These are phyloP conservation scores for Phytophthora fragariaefolia DNA, from an alignment of 352 stramenopile genomes.

Conservation along the genomic window DNA sequence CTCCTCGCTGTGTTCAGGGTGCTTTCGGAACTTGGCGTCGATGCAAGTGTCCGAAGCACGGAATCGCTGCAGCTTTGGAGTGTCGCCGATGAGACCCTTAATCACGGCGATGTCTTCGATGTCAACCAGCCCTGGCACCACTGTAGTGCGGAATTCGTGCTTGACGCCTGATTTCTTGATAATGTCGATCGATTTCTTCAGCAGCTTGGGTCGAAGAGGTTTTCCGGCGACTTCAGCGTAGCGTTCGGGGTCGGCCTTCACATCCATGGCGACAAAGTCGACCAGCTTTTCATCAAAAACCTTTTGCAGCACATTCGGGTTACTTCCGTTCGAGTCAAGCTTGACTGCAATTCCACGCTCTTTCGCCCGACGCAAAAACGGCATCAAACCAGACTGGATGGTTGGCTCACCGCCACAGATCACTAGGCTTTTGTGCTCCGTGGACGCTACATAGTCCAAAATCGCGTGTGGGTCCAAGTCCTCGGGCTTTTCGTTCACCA, in stretches of 20 bases:
- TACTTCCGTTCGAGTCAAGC: slow-evolving; percentile 44
- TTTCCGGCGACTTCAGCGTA: slow-evolving; percentile 39
- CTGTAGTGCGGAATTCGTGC: slow-evolving; percentile 40
- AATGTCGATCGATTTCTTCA: slow-evolving; percentile 37
- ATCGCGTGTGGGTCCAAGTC: slow-evolving; percentile 34
- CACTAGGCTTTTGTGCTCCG: slow-evolving; percentile 37
- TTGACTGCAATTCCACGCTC: slow-evolving; percentile 36
- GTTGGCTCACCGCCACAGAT: slow-evolving; percentile 40
- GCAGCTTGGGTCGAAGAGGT: slow-evolving; percentile 32
- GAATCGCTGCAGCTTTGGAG: slow-evolving; percentile 36
- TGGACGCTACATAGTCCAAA: slow-evolving; percentile 40
- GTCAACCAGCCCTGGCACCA: slow-evolving; percentile 37
- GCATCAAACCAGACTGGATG: slow-evolving; percentile 36
- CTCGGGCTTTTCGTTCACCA: slow-evolving; percentile 38
- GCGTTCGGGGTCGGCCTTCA: slow-evolving; percentile 35
- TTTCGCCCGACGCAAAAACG: slow-evolving; percentile 37
- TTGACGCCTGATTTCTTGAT: slow-evolving; percentile 39
- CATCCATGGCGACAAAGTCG: slow-evolving; percentile 41
- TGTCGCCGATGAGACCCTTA: slow-evolving; percentile 29
- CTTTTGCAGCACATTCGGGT: slow-evolving; percentile 37
- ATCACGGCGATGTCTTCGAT: slow-evolving; percentile 40
- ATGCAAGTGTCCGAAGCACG: slow-evolving; percentile 35
- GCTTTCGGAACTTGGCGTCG: slow-evolving; percentile 31
- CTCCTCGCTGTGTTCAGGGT: slow-evolving; percentile 35
- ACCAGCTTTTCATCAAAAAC: slow-evolving; percentile 38